phyloP scores from a whole-genome alignment of 345 rosid species.

The Bruguiera gymnorhiza region DNA sequence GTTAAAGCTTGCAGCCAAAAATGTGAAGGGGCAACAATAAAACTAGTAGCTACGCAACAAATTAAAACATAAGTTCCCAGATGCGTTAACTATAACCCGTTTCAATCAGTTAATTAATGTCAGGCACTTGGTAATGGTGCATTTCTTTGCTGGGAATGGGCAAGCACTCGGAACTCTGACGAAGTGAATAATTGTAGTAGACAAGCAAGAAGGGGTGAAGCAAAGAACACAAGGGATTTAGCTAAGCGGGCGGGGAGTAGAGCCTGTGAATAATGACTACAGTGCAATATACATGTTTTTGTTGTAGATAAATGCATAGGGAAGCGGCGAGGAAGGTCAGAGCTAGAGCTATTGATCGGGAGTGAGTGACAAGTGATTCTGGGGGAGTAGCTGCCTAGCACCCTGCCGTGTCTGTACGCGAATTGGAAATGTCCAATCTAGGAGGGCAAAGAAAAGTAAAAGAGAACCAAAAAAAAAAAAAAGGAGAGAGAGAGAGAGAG shows the following conservation, averaged over 20 bases:
- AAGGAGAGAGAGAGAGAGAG: no score
- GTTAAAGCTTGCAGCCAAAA: not conserved
- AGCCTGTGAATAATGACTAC: no score
- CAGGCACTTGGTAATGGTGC: not conserved
- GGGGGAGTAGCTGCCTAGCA: constrained; percentile 12
- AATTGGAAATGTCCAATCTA: constrained; percentile 33
- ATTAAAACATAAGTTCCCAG: no score
- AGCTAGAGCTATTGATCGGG: not conserved
- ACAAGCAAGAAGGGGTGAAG: no score
- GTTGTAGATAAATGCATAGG: constrained; percentile 19
- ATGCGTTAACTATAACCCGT: no score
- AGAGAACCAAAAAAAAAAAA: not conserved
- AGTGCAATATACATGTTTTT: no score
- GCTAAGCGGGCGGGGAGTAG: no score
- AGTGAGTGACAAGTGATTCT: constrained; percentile 25
- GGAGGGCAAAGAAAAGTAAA: not conserved
- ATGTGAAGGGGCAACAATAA: not conserved
- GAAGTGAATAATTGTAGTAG: no score
- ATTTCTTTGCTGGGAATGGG: not conserved
- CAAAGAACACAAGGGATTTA: no score
- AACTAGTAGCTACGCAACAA: no score
- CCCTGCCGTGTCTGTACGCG: constrained; percentile 19
- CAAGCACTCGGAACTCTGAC: no score
- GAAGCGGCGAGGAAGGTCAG: constrained; percentile 24
- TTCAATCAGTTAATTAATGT: not conserved